Base-by-base conservation (phyloP, 805 yeast genomes). In the Starmerella floricola region DNA sequence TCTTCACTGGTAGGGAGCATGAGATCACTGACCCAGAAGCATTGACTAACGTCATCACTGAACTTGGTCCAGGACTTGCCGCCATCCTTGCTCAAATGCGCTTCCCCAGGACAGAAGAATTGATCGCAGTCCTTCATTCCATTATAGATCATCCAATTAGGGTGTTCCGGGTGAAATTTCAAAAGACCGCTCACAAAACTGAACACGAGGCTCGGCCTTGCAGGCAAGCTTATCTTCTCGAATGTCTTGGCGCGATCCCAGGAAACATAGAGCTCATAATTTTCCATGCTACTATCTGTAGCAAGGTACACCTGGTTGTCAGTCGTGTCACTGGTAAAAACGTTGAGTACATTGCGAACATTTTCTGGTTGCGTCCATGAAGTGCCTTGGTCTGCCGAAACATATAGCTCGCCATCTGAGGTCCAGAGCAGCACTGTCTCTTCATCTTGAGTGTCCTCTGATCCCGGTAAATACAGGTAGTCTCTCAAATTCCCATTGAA, bases 311-410 rank as follows among this genome's bases (percentile, higher is more conserved):
- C 72, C 31, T 71, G 69, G 45, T 81, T 75, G 2, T 74, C 69
- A 48, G 67, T 66, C 47, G 69, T 71, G 6, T 74, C 74, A 47
- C 91, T 86, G 33, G 74, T 72, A 31, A 65, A 64, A n/a, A 79
- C 66, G n/a, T 71, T 73, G 5, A 30, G 18, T 15, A 41, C 45
- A 10, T 37, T 19, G 8, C 12, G 32, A 12, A 31, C 32, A 11
- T 21, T 13, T 3, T 13, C 27, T 8, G 19, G 16, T 16, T 16
- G 28, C 13, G 13, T 24, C 62, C 81, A 73, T 1, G 56, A 53
- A 3, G 60, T 54, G 12, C 88, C 88, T 31, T 81, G 81, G 57
- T 85, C 77, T 52, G 72, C 78, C 0, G 95, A 81, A 6, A 83
- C 69, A 52, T 65, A 79, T 2, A 76, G 70, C 4, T 64, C 63